Conservation (phyloP, 148 eudicot genomes). For the Agrostemma githago region DNA sequence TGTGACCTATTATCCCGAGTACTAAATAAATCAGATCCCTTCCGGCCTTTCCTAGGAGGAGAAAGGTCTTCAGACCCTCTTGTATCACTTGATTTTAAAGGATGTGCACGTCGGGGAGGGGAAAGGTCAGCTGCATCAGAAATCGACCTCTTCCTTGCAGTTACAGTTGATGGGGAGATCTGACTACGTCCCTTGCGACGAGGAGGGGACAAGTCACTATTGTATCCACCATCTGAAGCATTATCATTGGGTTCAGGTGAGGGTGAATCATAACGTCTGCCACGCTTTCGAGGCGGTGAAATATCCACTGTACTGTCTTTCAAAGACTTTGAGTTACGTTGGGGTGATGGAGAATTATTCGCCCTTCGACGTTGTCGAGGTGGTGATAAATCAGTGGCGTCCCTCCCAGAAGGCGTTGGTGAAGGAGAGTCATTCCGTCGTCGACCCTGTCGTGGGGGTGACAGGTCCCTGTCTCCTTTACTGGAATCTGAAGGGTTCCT, state of each 20-base stretch:
- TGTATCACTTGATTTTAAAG: conserved; percentile 17
- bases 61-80: conserved; percentile 28
- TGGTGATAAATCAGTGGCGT: conserved; percentile 21
- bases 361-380: conserved; percentile 35
- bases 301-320: conserved; percentile 18
- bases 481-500: conserved; percentile 23
- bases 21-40: conserved; percentile 5
- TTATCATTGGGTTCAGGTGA: conserved; percentile 27
- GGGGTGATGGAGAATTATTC: conserved; percentile 40
- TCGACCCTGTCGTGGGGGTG: conserved; percentile 40
- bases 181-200: conserved; percentile 20
- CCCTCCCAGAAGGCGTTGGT: conserved; percentile 17
- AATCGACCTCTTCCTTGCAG: conserved; percentile 15
- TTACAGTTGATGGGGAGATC: conserved; percentile 11
- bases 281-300: conserved; percentile 43
- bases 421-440: conserved; percentile 27
- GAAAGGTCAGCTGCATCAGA: conserved; percentile 31
- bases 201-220: conserved; percentile 42
- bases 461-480: conserved; percentile 36
- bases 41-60: conserved; percentile 30
- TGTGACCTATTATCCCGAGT: conserved; percentile 15
- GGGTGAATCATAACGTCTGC: conserved; percentile 31
- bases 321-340: conserved; percentile 9
- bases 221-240: conserved; percentile 14
- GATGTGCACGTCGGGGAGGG: conserved; percentile 47